phyloP scores from a whole-genome alignment of 23 red algal species.

The Gracilaria vermiculophylla region DNA sequence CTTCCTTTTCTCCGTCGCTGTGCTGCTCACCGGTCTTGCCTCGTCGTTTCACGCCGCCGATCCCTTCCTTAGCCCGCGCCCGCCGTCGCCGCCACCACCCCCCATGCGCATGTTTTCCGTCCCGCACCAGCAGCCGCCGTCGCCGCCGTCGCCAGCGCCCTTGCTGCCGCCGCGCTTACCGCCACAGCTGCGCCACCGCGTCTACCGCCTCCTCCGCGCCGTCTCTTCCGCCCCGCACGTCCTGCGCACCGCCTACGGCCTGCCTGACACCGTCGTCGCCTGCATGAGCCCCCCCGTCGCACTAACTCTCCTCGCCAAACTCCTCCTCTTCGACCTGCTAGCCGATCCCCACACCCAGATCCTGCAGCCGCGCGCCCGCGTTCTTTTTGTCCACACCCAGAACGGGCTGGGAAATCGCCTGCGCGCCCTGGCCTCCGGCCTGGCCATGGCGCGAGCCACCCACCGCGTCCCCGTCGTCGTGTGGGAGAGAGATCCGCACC shows the following conservation, averaged over 20 bases:
- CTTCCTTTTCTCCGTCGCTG: background rate
- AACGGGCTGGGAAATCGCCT: constrained; percentile 79
- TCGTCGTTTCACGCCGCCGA: background rate
- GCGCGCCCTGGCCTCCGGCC: constrained; percentile 55
- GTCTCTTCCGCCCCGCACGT: background rate
- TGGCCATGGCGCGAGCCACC: constrained; percentile 56
- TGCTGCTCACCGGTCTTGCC: background rate
- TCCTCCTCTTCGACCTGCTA: constrained; percentile 8
- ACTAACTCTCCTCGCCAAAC: background rate
- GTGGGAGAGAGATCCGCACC: constrained; percentile 68
- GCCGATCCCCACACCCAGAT: background rate
- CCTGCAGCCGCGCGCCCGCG: constrained; percentile 1
- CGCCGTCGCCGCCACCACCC: background rate
- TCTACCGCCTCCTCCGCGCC: background rate
- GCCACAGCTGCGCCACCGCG: background rate
- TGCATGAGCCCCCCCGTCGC: constrained; percentile 1
- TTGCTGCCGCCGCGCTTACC: background rate
- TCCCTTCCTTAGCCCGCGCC: background rate
- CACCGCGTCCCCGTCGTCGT: constrained; percentile 62
- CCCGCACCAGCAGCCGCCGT: background rate
- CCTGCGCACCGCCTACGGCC: background rate
- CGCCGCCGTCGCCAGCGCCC: background rate
- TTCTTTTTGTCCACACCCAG: constrained; percentile 64
- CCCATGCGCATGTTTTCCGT: background rate
- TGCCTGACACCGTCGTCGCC: background rate